phyloP scores from a whole-genome alignment of 202 grass and related monocot genomes.

The Cymbopogon flexuosus region DNA sequence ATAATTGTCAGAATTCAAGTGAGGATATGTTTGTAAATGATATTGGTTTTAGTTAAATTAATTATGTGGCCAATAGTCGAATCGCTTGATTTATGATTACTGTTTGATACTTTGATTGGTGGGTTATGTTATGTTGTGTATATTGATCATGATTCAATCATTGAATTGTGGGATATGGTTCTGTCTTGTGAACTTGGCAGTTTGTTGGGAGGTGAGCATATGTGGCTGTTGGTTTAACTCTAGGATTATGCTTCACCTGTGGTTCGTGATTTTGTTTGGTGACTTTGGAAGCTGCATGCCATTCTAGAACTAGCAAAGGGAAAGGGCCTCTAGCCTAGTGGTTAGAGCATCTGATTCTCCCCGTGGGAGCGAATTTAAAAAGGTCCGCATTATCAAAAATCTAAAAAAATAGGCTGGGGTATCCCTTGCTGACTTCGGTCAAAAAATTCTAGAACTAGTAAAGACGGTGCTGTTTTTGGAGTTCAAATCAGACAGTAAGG shows the following conservation, averaged over 20 bases:
- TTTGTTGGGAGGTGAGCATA: neutral
- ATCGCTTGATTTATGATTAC: neutral
- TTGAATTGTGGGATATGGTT: neutral
- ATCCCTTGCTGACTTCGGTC: no score
- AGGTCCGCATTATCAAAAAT: no score
- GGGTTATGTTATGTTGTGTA: neutral
- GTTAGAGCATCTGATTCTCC: no score
- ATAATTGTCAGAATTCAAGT: neutral
- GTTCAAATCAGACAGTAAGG: neutral
- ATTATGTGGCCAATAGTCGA: neutral
- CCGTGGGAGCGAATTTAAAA: no score
- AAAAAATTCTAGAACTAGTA: no score
- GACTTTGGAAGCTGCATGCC: neutral
- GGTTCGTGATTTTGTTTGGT: neutral
- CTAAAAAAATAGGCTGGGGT: no score
- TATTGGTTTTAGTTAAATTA: conserved; percentile 20
- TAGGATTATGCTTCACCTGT: neutral
- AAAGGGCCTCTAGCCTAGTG: no score
- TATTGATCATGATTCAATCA: neutral
- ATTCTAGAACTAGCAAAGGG: conserved; percentile 16
- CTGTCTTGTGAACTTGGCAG: neutral
- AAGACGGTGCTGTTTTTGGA: neutral
- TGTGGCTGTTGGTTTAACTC: neutral
- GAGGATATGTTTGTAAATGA: neutral
- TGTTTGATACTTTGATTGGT: neutral